Base-by-base conservation (phyloP, 331 rosid genomes). In the Quercus phellos region DNA sequence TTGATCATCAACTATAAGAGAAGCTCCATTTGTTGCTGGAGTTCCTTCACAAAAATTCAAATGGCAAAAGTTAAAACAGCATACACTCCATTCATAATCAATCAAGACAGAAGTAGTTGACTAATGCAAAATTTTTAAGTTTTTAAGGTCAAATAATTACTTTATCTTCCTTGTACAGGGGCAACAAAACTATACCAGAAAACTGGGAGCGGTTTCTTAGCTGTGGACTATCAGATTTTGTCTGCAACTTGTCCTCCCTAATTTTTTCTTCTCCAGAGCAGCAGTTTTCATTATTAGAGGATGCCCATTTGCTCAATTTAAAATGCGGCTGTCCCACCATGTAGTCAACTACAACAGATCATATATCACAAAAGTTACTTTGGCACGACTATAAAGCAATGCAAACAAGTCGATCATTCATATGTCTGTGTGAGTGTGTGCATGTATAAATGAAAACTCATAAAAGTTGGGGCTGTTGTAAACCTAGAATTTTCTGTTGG, bases 281-380 rank as follows among this genome's bases (percentile, higher is more conserved):
- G 27, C 26, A 17, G 72, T 72, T 30, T 75, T 73, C 85, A 73
- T 77, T 68, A 9, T 78, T 88, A 19, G 90, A 72, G 70, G 94
- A 88, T 75, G 74, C 82, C 98, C 96, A 91, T 88, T 95, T 93
- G 81, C 73, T 73, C 88, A 95, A 84, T 26, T n/a, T 74, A 81
- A 91, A 86, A 77, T 70, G 58, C 14, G 88, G 90, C 42, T 84
- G 86, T 12, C 12, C 34, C 71, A 73, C 84, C 55, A 50, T 55
- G 53, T 63, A 63, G 60, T 79, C 82, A 51, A 42, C 84, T 69
- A 55, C 51, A 75, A 71, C 21, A 54, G 69, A 79, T 51, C 51
- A 72, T 35, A 73, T 32, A 73, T 83, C 30, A 78, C 55, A 80
- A 68, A 70, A 82, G 63, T 51, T 56, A 58, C 73, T 24, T 13